Percentiles rank a stretch among this genome's conserved stretches.
Conservation (phyloP, 495 filamentous ascomycete genomes). For the Jackrogersella multiformis region DNA sequence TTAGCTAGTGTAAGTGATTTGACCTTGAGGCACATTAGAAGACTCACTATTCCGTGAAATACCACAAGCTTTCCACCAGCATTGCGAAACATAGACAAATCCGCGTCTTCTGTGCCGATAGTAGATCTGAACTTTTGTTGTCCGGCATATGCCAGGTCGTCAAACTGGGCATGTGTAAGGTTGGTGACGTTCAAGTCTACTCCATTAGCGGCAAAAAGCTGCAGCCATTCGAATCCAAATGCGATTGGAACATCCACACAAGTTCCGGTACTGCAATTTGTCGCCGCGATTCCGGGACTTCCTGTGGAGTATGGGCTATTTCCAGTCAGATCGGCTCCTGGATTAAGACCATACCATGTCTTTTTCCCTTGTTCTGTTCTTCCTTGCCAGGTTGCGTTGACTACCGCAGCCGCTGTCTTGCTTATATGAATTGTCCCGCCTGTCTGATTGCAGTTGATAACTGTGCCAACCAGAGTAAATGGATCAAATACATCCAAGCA, state of each 20-base stretch:
- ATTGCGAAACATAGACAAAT: neutral
- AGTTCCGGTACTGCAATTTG: neutral
- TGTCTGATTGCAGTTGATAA: slow-evolving; percentile 30
- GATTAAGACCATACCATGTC: neutral
- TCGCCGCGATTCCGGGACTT: neutral
- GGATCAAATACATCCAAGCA: slow-evolving; percentile 38
- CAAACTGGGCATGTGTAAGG: neutral
- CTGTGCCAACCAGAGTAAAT: slow-evolving; percentile 25
- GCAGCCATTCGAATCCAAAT: neutral
- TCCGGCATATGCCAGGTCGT: neutral
- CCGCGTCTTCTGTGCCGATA: neutral
- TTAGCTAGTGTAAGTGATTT: neutral
- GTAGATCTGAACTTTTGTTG: neutral
- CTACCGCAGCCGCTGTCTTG: neutral
- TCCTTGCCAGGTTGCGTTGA: neutral
- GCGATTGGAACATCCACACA: neutral
- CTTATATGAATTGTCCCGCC: neutral
- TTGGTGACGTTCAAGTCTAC: neutral
- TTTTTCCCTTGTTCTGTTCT: neutral
- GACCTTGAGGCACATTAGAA: no score
- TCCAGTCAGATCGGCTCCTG: neutral
- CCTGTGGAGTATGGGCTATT: neutral
- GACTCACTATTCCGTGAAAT: neutral
- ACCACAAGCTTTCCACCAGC: neutral
- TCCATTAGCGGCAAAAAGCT: neutral